Percentiles rank a stretch among this genome's conserved stretches.
Evolutionary conservation across 805 yeast species (phyloP).

Genomic region (Candida verbasci): DNA sequence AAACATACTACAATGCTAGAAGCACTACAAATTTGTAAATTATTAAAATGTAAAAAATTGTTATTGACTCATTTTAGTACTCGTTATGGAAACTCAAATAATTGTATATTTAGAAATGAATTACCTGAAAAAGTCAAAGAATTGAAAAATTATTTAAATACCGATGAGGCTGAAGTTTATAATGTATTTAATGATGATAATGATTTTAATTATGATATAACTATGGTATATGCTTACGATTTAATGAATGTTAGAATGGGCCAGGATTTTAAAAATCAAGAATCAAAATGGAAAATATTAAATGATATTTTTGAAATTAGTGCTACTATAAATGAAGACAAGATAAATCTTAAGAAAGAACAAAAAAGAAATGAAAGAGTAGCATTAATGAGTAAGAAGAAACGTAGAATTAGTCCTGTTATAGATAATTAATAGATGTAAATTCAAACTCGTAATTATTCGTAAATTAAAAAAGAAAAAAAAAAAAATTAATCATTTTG

Average conservation of each 20-base stretch:
- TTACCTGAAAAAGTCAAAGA: constrained; percentile 18
- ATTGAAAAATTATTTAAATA: constrained; percentile 25
- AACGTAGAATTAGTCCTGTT: constrained; percentile 15
- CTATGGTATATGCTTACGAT: constrained; percentile 31
- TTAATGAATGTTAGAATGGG: constrained; percentile 28
- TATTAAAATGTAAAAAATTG: constrained; percentile 68
- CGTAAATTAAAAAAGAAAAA: not conserved
- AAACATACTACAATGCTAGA: constrained; percentile 87
- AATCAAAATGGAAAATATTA: constrained; percentile 13
- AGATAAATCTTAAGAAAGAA: constrained; percentile 27
- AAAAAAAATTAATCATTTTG: not conserved
- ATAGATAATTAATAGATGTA: not conserved
- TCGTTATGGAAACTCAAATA: constrained; percentile 51
- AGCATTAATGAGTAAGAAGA: constrained; percentile 12
- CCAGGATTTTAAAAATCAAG: constrained; percentile 6
- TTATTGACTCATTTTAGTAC: constrained; percentile 91
- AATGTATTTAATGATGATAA: constrained; percentile 20
- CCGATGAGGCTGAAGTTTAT: constrained; percentile 14
- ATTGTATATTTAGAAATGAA: constrained; percentile 20
- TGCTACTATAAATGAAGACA: constrained; percentile 17
- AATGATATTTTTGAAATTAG: constrained; percentile 17
- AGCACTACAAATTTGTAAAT: constrained; percentile 65
- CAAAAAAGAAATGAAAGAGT: constrained; percentile 31
- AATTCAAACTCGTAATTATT: too few relatives aligned
- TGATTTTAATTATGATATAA: constrained; percentile 19